phyloP scores from a whole-genome alignment of 2,329 filamentous ascomycete species.

The Cladosporium phlei region DNA sequence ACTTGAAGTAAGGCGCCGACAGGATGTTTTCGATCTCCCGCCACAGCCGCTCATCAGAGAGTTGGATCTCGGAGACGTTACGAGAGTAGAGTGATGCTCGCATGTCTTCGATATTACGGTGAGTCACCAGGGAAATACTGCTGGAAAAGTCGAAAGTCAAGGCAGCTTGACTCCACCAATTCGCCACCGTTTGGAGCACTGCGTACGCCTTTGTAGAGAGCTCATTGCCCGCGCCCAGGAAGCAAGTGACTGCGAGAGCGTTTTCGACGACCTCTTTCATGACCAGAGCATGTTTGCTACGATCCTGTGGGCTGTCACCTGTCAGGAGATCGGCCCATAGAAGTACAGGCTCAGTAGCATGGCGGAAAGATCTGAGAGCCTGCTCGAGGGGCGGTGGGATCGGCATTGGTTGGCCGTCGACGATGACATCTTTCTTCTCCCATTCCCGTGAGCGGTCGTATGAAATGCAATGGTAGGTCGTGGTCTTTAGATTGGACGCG shows the following conservation, averaged over 20 bases:
- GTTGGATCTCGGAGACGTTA: not conserved
- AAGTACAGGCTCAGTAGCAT: not conserved
- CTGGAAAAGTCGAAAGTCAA: not conserved
- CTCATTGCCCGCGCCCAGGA: not conserved
- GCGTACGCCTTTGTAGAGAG: not conserved
- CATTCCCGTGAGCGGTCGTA: constrained; percentile 11
- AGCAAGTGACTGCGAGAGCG: not conserved
- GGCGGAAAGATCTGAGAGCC: constrained; percentile 7
- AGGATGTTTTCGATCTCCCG: not conserved
- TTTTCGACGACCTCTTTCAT: constrained; percentile 10
- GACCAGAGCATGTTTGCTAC: constrained; percentile 6
- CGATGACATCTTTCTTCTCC: not conserved
- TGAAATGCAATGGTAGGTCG: constrained; percentile 12
- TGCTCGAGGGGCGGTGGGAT: constrained; percentile 4
- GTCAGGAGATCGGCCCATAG: constrained; percentile 13
- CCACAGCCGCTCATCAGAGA: not conserved
- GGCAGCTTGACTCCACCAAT: constrained; percentile 3
- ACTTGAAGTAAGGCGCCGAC: constrained; percentile 8
- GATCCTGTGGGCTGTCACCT: constrained; percentile 7
- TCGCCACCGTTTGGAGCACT: constrained; percentile 9
- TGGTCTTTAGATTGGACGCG: not conserved
- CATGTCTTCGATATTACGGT: constrained; percentile 7
- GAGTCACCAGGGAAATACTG: not conserved
- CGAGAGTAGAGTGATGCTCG: not conserved
- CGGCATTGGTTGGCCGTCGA: constrained; percentile 9